phyloP scores from a whole-genome alignment of 202 grass and related monocot genomes.

The Schoenoplectus tabernaemontani region DNA sequence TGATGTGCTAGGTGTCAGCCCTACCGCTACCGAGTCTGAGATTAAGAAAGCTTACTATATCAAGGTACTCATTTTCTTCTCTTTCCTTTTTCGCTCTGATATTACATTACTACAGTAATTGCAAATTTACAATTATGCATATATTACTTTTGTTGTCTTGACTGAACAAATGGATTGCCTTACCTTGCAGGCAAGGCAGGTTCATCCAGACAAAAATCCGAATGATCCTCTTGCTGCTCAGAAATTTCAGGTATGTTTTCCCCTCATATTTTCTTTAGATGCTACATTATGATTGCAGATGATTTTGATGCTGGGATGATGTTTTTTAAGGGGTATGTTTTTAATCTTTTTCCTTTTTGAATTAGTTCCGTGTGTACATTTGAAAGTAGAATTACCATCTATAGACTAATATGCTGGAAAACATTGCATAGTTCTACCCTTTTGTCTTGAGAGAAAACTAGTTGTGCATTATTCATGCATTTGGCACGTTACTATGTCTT shows the following conservation, averaged over 20 bases:
- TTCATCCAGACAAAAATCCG: constrained; percentile 93
- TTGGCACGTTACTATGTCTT: background rate
- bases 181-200: constrained; percentile 64
- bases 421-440: background rate
- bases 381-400: background rate
- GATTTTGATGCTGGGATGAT: background rate
- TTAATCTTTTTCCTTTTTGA: background rate
- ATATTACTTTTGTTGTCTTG: background rate
- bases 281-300: background rate
- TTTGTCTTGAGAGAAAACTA: background rate
- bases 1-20: constrained; percentile 68
- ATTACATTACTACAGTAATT: background rate
- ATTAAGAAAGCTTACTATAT: constrained; percentile 95
- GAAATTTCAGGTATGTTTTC: constrained; percentile 76
- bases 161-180: background rate
- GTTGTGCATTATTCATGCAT: background rate
- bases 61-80: constrained; percentile 39
- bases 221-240: constrained; percentile 72
- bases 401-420: background rate
- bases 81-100: background rate
- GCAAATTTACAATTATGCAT: background rate
- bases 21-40: constrained; percentile 68
- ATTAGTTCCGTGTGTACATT: background rate
- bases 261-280: background rate
- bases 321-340: too few relatives aligned